phyloP scores from a whole-genome alignment of 2,329 filamentous ascomycete genomes.

The Daldinia sp. region DNA sequence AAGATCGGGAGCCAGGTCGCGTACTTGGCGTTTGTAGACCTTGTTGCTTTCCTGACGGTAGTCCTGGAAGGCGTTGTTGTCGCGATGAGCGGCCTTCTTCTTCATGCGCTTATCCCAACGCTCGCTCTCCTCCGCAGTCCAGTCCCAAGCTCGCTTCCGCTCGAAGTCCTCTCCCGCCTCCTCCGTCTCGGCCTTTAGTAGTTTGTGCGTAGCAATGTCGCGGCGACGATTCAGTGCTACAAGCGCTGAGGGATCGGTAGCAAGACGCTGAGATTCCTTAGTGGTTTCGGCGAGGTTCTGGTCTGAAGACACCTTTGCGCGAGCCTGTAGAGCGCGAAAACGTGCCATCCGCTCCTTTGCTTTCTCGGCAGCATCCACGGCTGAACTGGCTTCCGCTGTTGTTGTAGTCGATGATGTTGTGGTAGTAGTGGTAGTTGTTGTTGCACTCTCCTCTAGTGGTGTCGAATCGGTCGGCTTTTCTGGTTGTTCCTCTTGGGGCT shows the following conservation, averaged over 20 bases:
- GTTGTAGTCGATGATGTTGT: neutral
- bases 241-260: conserved; percentile 81
- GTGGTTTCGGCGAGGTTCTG: conserved; percentile 87
- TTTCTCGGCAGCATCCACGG: conserved; percentile 52
- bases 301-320: conserved; percentile 77
- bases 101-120: conserved; percentile 91
- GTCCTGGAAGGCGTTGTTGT: conserved; percentile 91
- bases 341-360: conserved; percentile 78
- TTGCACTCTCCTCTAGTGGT: conserved; percentile 22
- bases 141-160: conserved; percentile 98
- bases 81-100: conserved; percentile 83
- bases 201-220: conserved; percentile 89
- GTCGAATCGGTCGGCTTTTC: conserved; percentile 21
- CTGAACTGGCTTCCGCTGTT: conserved; percentile 30
- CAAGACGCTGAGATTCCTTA: conserved; percentile 82
- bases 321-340: conserved; percentile 88
- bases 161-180: conserved; percentile 92
- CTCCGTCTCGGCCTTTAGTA: conserved; percentile 91
- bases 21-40: conserved; percentile 91
- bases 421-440: neutral
- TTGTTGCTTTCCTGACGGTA: conserved; percentile 90
- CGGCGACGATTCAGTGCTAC: conserved; percentile 85
- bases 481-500: conserved; percentile 21
- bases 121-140: conserved; percentile 95
- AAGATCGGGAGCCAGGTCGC: conserved; percentile 79